phyloP scores from a whole-genome alignment of 257 asterid genomes.

The Solanum infundibuliforme region DNA sequence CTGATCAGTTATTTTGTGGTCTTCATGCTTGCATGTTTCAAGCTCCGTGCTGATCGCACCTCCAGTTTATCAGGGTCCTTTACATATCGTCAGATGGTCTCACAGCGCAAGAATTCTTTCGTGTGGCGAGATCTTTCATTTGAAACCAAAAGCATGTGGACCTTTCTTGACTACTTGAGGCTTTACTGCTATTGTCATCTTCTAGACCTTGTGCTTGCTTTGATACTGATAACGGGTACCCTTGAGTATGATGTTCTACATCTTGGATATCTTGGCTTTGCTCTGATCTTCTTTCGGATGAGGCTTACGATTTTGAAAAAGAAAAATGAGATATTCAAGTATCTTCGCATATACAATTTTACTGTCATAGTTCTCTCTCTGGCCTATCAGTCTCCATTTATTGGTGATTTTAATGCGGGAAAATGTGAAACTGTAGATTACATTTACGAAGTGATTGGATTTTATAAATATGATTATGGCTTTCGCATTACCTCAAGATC shows the following conservation, averaged over 20 bases:
- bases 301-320: conserved; percentile 85
- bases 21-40: conserved; percentile 83
- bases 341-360: conserved; percentile 75
- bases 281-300: conserved; percentile 88
- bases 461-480: conserved; percentile 93
- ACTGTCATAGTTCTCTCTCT: conserved; percentile 90
- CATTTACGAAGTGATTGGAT: conserved; percentile 90
- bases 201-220: conserved; percentile 86
- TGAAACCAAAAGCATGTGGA: conserved; percentile 99
- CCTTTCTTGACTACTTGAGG: conserved; percentile 86
- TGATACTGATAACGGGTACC: conserved; percentile 86
- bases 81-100: conserved; percentile 70
- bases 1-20: conserved; percentile 79
- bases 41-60: conserved; percentile 81
- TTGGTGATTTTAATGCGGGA: conserved; percentile 69
- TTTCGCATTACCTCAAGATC: conserved; percentile 97
- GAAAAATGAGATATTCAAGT: conserved; percentile 87
- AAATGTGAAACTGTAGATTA: conserved; percentile 83
- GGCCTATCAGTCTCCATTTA: conserved; percentile 88
- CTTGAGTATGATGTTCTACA: conserved; percentile 93
- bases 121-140: conserved; percentile 96
- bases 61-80: conserved; percentile 67
- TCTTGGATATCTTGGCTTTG: conserved; percentile 93
- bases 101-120: conserved; percentile 74
- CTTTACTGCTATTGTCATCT: conserved; percentile 99